Evolutionary conservation across 2,329 filamentous ascomycete species (phyloP).

Genomic region (Penicillium paneum): DNA sequence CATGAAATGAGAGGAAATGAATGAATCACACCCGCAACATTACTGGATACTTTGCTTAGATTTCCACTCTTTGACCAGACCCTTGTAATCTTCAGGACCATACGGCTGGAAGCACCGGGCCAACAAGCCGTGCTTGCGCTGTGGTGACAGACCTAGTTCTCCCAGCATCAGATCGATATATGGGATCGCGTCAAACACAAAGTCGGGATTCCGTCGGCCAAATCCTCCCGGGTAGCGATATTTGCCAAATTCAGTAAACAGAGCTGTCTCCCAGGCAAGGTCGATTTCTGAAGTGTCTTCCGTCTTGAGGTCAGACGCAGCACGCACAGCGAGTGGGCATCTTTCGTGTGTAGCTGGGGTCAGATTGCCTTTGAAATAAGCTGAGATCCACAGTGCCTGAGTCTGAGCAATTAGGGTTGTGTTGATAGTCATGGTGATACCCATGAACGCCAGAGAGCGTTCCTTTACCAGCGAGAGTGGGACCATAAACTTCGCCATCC

Average conservation of each 20-base stretch:
- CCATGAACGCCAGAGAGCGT: conserved; percentile 50
- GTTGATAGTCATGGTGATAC: conserved; percentile 47
- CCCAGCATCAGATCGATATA: conserved; percentile 67
- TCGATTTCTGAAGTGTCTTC: conserved; percentile 22
- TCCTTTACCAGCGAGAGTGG: conserved; percentile 42
- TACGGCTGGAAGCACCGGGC: conserved; percentile 40
- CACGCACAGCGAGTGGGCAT: conserved; percentile 21
- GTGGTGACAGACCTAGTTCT: conserved; percentile 60
- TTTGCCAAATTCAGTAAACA: conserved; percentile 66
- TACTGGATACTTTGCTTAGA: not conserved
- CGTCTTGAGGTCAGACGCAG: conserved; percentile 11
- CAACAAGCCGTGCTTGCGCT: conserved; percentile 34
- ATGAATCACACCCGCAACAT: not conserved
- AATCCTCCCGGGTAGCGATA: conserved; percentile 63
- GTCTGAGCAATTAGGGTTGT: conserved; percentile 47
- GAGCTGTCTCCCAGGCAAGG: conserved; percentile 55
- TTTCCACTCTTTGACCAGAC: conserved; percentile 43
- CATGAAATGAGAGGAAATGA: not conserved
- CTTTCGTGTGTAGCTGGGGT: conserved; percentile 27
- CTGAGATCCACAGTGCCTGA: conserved; percentile 61
- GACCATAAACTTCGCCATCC: conserved; percentile 48
- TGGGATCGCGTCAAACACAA: conserved; percentile 72
- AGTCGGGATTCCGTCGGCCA: conserved; percentile 56
- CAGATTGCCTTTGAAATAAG: conserved; percentile 59
- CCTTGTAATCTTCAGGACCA: conserved; percentile 40